These are phyloP conservation scores for Hygrocybe punicea DNA, from an alignment of 768 basidiomycete genomes.

Conservation along the genomic window DNA sequence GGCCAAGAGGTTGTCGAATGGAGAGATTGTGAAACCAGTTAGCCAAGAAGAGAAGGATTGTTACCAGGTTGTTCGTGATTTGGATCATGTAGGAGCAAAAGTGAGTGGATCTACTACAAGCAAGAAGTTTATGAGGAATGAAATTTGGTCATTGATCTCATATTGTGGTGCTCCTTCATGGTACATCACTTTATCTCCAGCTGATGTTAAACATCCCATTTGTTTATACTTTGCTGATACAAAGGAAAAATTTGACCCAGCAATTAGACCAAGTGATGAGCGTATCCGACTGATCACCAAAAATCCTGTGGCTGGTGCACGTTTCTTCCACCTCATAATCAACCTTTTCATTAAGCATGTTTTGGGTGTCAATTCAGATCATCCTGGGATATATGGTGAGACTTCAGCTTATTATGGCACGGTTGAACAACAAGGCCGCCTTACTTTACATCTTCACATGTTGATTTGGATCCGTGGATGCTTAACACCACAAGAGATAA, in stretches of 20 bases:
- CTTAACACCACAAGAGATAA: conserved; percentile 33
- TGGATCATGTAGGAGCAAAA: conserved; percentile 16
- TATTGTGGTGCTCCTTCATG: too few species aligned
- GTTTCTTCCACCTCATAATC: conserved; percentile 27
- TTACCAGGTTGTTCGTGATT: conserved; percentile 18
- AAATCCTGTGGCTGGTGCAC: conserved; percentile 5
- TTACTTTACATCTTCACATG: conserved; percentile 38
- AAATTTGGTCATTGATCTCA: too few species aligned
- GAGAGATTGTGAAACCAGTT: conserved; percentile 12
- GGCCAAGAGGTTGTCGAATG: conserved; percentile 2
- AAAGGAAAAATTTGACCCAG: conserved; percentile 20
- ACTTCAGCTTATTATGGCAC: conserved; percentile 31
- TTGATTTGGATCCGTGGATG: conserved; percentile 34
- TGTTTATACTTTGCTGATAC: conserved; percentile 29
- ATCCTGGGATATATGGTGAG: conserved; percentile 27
- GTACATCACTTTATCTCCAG: too few species aligned
- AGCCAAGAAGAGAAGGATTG: conserved; percentile 19
- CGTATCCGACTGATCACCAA: conserved; percentile 15
- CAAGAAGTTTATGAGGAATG: conserved; percentile 26
- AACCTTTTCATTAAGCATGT: conserved; percentile 23
- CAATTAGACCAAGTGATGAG: conserved; percentile 5
- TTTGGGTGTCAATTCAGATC: conserved; percentile 16
- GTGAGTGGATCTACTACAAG: conserved; percentile 23
- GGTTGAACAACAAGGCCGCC: conserved; percentile 36
- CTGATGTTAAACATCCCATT: too few species aligned